These are phyloP conservation scores for Thielaviopsis populi DNA, from an alignment of 2,329 filamentous ascomycete species.

Conservation along the genomic window DNA sequence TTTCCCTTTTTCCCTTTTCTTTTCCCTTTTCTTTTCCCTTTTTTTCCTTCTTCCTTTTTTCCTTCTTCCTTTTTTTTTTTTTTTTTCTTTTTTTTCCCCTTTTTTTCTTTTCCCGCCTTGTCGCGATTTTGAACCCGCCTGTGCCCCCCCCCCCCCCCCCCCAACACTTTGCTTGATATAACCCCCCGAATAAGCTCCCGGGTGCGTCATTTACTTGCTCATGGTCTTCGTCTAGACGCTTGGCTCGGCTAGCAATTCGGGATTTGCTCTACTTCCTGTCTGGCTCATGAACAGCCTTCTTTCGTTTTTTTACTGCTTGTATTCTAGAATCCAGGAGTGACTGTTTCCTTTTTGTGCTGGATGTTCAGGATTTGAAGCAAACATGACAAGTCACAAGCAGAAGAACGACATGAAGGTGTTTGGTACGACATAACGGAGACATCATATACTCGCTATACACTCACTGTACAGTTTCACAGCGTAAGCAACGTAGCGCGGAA, in stretches of 20 bases:
- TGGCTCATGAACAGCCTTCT: not conserved
- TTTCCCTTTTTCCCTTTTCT: not conserved
- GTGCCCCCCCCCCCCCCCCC: too few species aligned
- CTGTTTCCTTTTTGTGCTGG: not conserved
- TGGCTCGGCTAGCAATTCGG: not conserved
- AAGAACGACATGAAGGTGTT: not conserved
- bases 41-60: too few species aligned
- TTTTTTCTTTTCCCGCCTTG: too few species aligned
- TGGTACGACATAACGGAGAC: not conserved
- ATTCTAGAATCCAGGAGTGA: constrained; percentile 3
- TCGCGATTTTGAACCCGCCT: too few species aligned
- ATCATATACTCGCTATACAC: too few species aligned
- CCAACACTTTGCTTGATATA: too few species aligned
- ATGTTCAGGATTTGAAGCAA: not conserved
- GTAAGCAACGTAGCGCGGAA: not conserved
- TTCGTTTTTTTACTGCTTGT: not conserved
- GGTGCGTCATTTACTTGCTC: too few species aligned
- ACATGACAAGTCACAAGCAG: constrained; percentile 1
- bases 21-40: not conserved
- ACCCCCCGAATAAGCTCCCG: too few species aligned
- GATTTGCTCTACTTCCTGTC: not conserved
- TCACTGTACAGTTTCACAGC: too few species aligned
- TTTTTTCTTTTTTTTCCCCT: too few species aligned
- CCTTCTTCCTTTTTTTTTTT: too few species aligned
- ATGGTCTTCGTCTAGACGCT: not conserved